These are phyloP conservation scores for Zygosaccharomyces sapae DNA, from an alignment of 1,139 yeast species.

Conservation along the genomic window DNA sequence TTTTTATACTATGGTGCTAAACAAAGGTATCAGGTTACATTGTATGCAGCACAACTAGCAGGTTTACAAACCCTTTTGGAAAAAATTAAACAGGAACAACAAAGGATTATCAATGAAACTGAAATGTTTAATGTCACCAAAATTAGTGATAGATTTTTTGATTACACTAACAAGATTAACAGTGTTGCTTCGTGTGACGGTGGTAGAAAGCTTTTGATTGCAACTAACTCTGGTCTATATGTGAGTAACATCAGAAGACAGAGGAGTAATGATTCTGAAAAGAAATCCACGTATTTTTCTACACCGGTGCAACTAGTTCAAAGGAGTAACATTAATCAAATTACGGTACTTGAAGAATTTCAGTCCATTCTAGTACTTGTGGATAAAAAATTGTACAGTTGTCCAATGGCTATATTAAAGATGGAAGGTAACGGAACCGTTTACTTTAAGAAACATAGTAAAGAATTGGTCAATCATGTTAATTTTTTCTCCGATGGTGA, in stretches of 20 bases:
- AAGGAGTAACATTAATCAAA: conserved; percentile 75
- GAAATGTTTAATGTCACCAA: conserved; percentile 79
- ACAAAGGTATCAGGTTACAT: conserved; percentile 62
- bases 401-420: conserved; percentile 73
- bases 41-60: conserved; percentile 60
- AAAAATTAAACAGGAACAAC: conserved; percentile 75
- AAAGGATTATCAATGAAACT: conserved; percentile 61
- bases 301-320: conserved; percentile 77
- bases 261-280: conserved; percentile 37
- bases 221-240: conserved; percentile 90
- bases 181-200: conserved; percentile 96
- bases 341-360: conserved; percentile 89
- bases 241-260: conserved; percentile 55
- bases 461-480: conserved; percentile 77
- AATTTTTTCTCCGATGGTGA: conserved; percentile 89
- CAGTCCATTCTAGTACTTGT: conserved; percentile 75
- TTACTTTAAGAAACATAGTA: conserved; percentile 54
- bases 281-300: conserved; percentile 52
- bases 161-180: conserved; percentile 68
- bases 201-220: conserved; percentile 83
- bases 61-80: conserved; percentile 80
- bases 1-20: conserved; percentile 52
- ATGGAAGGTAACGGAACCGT: conserved; percentile 52
- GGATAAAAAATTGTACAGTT: conserved; percentile 78
- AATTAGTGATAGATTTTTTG: conserved; percentile 69